Conservation (phyloP, 192 early-diverging fungal genomes). For the Rhizophagus clarus region DNA sequence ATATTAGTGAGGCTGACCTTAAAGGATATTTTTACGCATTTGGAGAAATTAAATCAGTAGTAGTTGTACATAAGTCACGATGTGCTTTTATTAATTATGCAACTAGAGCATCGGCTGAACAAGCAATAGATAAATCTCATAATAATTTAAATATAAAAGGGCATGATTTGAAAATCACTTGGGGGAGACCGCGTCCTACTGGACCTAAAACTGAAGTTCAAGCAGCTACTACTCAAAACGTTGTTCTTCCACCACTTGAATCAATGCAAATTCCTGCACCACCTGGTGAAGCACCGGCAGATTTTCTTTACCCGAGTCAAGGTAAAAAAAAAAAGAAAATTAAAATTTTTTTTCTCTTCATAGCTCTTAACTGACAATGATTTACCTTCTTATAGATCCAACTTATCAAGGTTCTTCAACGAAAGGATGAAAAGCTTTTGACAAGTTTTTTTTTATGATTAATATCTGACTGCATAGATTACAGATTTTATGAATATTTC, state of each 20-base stretch:
- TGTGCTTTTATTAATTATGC: conserved; percentile 94
- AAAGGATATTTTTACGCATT: conserved; percentile 76
- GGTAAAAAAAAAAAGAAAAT: conserved; percentile 21
- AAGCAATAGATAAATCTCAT: conserved; percentile 72
- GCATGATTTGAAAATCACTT: conserved; percentile 71
- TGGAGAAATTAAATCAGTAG: conserved; percentile 89
- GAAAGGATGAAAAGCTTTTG: conserved; percentile 22
- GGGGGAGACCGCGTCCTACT: conserved; percentile 78
- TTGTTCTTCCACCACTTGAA: conserved; percentile 40
- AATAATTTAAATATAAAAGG: conserved; percentile 76
- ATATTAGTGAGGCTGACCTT: conserved; percentile 72
- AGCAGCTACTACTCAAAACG: conserved; percentile 28
- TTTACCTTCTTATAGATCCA: conserved; percentile 32
- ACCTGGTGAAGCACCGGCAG: conserved; percentile 33
- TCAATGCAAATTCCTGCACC: conserved; percentile 43
- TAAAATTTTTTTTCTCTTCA: neutral
- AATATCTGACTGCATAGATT: no score
- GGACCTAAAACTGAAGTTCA: conserved; percentile 64
- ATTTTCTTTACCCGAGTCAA: conserved; percentile 45
- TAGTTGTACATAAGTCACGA: conserved; percentile 74
- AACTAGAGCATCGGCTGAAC: conserved; percentile 79
- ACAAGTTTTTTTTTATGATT: no score
- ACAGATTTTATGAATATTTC: no score
- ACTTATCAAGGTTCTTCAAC: conserved; percentile 51
- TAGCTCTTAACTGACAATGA: neutral